These are phyloP conservation scores for Tulasnella sp. DNA, from an alignment of 768 basidiomycete genomes.

Conservation along the genomic window DNA sequence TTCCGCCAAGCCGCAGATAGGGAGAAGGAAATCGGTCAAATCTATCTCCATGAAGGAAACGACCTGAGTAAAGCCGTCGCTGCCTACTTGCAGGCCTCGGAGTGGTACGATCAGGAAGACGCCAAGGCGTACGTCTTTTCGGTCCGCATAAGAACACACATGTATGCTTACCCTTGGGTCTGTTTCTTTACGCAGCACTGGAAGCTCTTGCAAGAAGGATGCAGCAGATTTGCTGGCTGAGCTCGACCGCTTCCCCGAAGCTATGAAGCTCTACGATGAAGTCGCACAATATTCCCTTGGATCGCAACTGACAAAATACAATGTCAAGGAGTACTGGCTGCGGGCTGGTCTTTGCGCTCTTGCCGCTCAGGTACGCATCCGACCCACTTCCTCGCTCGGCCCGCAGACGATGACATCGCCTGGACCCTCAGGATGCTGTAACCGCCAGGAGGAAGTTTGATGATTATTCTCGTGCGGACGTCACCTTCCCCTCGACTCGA, in stretches of 20 bases:
- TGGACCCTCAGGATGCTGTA: conserved; percentile 68
- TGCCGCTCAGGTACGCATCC: conserved; percentile 72
- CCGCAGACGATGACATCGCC: background rate
- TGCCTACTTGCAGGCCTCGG: conserved; percentile 86
- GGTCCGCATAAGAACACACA: background rate
- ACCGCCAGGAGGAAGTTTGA: conserved; percentile 77
- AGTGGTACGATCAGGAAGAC: conserved; percentile 99
- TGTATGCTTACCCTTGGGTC: conserved; percentile 24
- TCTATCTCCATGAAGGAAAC: conserved; percentile 56
- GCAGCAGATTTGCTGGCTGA: conserved; percentile 95
- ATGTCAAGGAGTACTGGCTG: conserved; percentile 98
- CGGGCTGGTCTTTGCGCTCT: conserved; percentile 83
- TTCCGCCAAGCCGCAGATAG: conserved; percentile 98
- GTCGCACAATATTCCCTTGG: conserved; percentile 83
- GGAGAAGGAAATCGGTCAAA: conserved; percentile 93
- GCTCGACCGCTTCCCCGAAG: conserved; percentile 79
- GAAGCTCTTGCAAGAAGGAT: conserved; percentile 94
- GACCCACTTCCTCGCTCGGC: background rate
- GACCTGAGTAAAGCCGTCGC: conserved; percentile 88
- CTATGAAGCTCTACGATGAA: conserved; percentile 86
- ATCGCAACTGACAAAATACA: conserved; percentile 92
- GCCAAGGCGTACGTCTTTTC: conserved; percentile 78
- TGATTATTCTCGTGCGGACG: conserved; percentile 80
- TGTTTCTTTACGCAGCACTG: conserved; percentile 63
- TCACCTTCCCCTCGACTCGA: conserved; percentile 82